Percentiles rank a stretch among this genome's conserved stretches.
Evolutionary conservation across 2,329 filamentous ascomycete species (phyloP).

Genomic region (Aspergillus versicolor): DNA sequence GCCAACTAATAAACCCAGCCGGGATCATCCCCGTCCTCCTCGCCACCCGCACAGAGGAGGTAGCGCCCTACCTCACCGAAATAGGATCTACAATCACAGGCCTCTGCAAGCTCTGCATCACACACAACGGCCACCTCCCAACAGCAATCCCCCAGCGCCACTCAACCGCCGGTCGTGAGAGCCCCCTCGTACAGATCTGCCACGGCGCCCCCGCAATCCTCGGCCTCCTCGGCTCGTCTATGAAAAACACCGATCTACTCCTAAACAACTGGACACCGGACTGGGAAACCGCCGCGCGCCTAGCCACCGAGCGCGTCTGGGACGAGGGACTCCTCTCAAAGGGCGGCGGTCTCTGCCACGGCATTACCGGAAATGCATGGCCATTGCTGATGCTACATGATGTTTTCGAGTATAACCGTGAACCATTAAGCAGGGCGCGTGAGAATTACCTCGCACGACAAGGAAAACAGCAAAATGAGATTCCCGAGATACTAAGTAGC

Average conservation of each 20-base stretch:
- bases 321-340: conserved; percentile 43
- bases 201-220: conserved; percentile 42
- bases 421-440: conserved; percentile 22
- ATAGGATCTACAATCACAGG: conserved; percentile 39
- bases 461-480: conserved; percentile 3
- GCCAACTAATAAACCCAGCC: conserved; percentile 18
- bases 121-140: conserved; percentile 39
- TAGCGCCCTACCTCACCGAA: conserved; percentile 28
- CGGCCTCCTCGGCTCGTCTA: conserved; percentile 34
- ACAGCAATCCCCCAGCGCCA: conserved; percentile 32
- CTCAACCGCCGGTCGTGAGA: conserved; percentile 13
- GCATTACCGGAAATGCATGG: conserved; percentile 44
- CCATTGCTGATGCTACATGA: conserved; percentile 38
- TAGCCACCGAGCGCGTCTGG: conserved; percentile 39
- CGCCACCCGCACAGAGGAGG: conserved; percentile 32
- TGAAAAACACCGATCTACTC: conserved; percentile 28
- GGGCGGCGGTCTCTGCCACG: conserved; percentile 43
- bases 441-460: conserved; percentile 15
- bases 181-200: conserved; percentile 42
- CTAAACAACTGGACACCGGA: conserved; percentile 35
- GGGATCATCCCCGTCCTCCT: conserved; percentile 41
- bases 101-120: conserved; percentile 36
- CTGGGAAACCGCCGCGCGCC: conserved; percentile 37
- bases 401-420: conserved; percentile 32
- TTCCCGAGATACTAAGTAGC: conserved; percentile 22